Base-by-base conservation (phyloP, 768 basidiomycete genomes). In the Hydnum rufescens region DNA sequence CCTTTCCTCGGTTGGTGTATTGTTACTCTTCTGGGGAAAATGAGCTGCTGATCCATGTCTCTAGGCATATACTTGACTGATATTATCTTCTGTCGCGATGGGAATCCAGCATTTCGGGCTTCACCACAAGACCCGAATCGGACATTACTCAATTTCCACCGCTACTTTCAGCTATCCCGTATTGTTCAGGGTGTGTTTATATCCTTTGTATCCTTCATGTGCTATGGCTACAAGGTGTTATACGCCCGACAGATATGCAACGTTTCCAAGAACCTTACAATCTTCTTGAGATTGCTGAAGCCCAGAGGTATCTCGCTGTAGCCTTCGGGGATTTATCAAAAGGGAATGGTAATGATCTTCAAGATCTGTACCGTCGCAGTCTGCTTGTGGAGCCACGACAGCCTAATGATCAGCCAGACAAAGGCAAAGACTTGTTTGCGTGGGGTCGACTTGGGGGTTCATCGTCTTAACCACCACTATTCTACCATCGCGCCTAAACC, bases 51-150 rank as follows among this genome's bases (percentile, higher is more conserved):
- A 28, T 34, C 53, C 50, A 58, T 59, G 32, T 51, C 4, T 36
- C 13, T 54, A 85, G 84, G 83, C 48, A 69, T 88, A 32, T 90
- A 89, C 64, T 68, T 92, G 56, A 89, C 89, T 5, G 89, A 92
- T 64, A 73, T 95, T 54, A 96, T 89, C 4, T 97, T 97, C 66
- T 93, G 88, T 62, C 77, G 84, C 36, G 93, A 96, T 61, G 93
- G 93, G 19, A 96, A 96, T 63, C 82, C 86, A 16, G 81, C 84
- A 13, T 71, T 81, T 59, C 75, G 93, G 57, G 74, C 78, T 16
- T 85, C 90, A 3, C 84, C 89, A 0, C 64, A 76, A 53, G 78
- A 78, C 51, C 71, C 81, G 1, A 74, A 74, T 54, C 80, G 85
- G 65, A 83, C 78, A 59, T 67, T 99, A 34, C 72, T 97, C 63